These are phyloP conservation scores for Dryas octopetala DNA, from an alignment of 306 rosid species.

Conservation along the genomic window DNA sequence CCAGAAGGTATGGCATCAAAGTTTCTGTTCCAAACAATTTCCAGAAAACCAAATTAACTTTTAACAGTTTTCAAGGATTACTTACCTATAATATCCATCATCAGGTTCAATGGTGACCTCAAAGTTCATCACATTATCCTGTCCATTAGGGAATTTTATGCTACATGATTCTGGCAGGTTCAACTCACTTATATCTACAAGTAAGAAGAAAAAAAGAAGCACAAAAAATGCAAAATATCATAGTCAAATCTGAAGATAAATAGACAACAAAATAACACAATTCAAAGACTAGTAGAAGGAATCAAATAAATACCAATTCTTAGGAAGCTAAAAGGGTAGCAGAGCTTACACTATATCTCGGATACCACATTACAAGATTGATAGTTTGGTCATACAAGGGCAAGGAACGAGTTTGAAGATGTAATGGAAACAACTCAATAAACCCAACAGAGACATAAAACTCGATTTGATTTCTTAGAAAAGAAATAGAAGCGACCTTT, in stretches of 20 bases:
- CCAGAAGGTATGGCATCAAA: background rate
- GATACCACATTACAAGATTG: background rate
- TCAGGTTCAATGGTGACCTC: constrained; percentile 42
- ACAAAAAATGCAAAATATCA: background rate
- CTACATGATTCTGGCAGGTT: constrained; percentile 38
- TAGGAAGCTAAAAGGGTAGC: too few relatives aligned
- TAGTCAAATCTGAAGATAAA: background rate
- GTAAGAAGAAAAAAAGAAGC: background rate
- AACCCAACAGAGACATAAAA: too few relatives aligned
- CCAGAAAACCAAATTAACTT: background rate
- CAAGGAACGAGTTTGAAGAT: background rate
- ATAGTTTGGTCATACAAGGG: background rate
- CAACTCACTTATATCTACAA: constrained; percentile 43
- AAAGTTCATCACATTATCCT: constrained; percentile 45
- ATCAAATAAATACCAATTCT: background rate
- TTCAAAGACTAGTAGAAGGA: background rate
- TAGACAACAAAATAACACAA: background rate
- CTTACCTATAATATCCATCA: constrained; percentile 45
- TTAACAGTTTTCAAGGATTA: background rate
- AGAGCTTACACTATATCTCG: too few relatives aligned
- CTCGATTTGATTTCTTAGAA: background rate
- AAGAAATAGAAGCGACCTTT: constrained; percentile 23
- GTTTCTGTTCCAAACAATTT: background rate
- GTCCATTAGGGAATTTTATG: constrained; percentile 41
- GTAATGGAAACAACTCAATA: background rate